phyloP scores from a whole-genome alignment of 305 asterid genomes.

The Fraxinus albicans region DNA sequence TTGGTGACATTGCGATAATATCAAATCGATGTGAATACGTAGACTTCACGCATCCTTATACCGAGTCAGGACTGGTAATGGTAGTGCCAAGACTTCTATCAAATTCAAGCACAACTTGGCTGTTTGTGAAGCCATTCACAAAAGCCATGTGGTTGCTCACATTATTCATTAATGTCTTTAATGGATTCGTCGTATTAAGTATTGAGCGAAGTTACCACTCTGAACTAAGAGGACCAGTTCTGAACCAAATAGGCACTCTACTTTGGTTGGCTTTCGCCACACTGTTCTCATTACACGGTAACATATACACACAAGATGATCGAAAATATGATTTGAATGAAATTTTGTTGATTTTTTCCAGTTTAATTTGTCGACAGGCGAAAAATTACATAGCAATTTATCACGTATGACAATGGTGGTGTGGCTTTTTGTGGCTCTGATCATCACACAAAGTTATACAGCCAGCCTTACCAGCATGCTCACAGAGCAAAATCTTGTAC shows the following conservation, averaged over 20 bases:
- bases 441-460: constrained; percentile 44
- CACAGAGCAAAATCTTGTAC: constrained; percentile 32
- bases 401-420: constrained; percentile 38
- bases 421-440: constrained; percentile 44
- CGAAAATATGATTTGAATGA: neutral
- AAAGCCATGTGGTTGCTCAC: constrained; percentile 39
- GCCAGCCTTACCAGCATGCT: constrained; percentile 50
- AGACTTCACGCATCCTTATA: constrained; percentile 41
- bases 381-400: constrained; percentile 33
- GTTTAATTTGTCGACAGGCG: constrained; percentile 18
- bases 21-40: constrained; percentile 29
- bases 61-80: constrained; percentile 39
- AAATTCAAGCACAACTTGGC: constrained; percentile 27
- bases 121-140: constrained; percentile 51
- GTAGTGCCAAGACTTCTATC: constrained; percentile 32
- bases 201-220: constrained; percentile 33
- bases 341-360: neutral
- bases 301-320: neutral
- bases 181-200: constrained; percentile 45
- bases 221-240: constrained; percentile 27
- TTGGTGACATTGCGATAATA: constrained; percentile 37
- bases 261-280: constrained; percentile 40
- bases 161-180: constrained; percentile 25
- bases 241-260: constrained; percentile 28
- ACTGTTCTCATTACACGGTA: constrained; percentile 34